phyloP scores from a whole-genome alignment of 1,284 basidiomycete species.

The Athelia psychrophila region DNA sequence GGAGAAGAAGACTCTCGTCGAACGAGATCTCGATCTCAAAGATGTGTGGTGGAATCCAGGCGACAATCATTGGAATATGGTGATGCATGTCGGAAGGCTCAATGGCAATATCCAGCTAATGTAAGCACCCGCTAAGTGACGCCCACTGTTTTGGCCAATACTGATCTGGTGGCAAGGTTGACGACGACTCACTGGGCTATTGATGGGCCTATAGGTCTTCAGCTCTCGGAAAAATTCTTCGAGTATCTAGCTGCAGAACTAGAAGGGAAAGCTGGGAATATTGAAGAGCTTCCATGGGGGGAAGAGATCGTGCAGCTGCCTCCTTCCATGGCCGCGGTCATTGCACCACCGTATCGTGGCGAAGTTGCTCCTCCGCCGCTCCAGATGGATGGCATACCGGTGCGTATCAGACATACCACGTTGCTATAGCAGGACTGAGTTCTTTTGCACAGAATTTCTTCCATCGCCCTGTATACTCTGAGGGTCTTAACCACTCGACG shows the following conservation, averaged over 20 bases:
- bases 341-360: neutral
- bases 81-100: neutral
- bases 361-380: neutral
- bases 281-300: neutral
- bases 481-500: neutral
- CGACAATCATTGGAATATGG: neutral
- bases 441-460: neutral
- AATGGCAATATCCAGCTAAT: too few species aligned
- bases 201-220: neutral
- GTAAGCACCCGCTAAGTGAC: too few species aligned
- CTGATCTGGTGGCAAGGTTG: neutral
- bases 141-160: too few species aligned
- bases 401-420: neutral
- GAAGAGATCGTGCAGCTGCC: neutral
- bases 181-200: neutral
- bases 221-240: neutral
- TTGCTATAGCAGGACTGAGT: too few species aligned
- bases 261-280: neutral
- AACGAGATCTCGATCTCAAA: neutral
- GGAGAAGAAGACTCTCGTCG: neutral
- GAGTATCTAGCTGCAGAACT: neutral
- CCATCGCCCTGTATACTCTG: neutral
- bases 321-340: neutral
- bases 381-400: neutral
- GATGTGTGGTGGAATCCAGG: neutral